phyloP scores from a whole-genome alignment of 1,139 yeast genomes.

The Taiozyma sp. region DNA sequence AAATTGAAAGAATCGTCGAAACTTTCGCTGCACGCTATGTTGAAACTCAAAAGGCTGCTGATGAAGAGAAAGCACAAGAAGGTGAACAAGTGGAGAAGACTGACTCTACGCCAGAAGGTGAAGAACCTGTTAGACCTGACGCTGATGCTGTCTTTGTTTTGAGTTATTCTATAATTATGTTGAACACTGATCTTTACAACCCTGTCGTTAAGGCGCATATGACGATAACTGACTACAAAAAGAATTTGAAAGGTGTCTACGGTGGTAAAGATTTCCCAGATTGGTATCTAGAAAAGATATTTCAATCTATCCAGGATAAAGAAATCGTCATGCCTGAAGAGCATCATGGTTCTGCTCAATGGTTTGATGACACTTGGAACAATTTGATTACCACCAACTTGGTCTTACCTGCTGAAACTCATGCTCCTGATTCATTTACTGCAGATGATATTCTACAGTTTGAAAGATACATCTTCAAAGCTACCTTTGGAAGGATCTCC shows the following conservation, averaged over 20 bases:
- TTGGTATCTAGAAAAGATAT: constrained; percentile 81
- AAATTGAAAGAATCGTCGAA: constrained; percentile 88
- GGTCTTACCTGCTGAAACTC: constrained; percentile 27
- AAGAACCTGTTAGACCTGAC: constrained; percentile 53
- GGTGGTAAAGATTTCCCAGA: constrained; percentile 74
- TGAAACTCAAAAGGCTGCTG: constrained; percentile 26
- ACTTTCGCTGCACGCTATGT: constrained; percentile 81
- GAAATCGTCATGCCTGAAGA: constrained; percentile 99
- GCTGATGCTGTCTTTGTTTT: constrained; percentile 69
- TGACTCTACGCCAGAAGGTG: constrained; percentile 42
- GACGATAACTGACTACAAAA: constrained; percentile 79
- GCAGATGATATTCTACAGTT: constrained; percentile 37
- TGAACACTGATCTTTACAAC: constrained; percentile 75
- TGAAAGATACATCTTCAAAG: constrained; percentile 42
- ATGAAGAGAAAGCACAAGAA: constrained; percentile 16
- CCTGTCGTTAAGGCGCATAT: constrained; percentile 82
- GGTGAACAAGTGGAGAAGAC: constrained; percentile 23
- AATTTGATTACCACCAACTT: constrained; percentile 58
- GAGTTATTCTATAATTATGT: constrained; percentile 71
- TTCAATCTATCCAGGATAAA: constrained; percentile 70
- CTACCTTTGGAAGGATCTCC: constrained; percentile 62
- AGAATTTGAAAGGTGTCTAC: constrained; percentile 77
- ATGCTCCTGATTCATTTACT: constrained; percentile 24
- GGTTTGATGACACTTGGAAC: constrained; percentile 95
- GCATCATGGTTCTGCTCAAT: constrained; percentile 76